Percentiles rank a stretch among this genome's conserved stretches.
Conservation (phyloP, 2,329 filamentous ascomycete species). For the Calonectria henricotiae region DNA sequence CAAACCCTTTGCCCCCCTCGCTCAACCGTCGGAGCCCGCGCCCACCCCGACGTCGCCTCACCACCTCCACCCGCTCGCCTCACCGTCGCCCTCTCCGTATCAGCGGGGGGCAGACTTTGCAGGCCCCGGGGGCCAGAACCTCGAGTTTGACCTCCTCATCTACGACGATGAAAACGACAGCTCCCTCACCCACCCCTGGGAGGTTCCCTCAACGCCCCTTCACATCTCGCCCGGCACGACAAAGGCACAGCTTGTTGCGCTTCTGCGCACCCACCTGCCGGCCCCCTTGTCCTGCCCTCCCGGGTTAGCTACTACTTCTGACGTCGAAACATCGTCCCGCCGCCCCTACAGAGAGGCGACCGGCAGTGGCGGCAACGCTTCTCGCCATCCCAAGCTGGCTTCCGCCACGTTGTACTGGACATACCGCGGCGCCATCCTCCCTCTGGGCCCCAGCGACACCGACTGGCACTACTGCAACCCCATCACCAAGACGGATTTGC, state of each 20-base stretch:
- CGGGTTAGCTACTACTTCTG: not conserved
- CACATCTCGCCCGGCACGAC: constrained; percentile 42
- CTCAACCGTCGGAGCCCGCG: constrained; percentile 14
- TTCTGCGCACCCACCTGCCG: constrained; percentile 48
- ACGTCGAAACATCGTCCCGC: constrained; percentile 22
- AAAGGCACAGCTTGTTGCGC: constrained; percentile 50
- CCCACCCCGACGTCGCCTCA: constrained; percentile 31
- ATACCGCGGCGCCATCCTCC: constrained; percentile 47
- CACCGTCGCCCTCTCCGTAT: constrained; percentile 17
- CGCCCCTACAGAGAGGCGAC: constrained; percentile 11
- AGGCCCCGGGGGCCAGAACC: not conserved
- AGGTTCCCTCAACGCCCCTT: constrained; percentile 43
- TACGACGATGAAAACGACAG: constrained; percentile 47
- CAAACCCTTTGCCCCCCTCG: constrained; percentile 38
- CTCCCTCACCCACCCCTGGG: constrained; percentile 51
- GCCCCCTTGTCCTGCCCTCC: not conserved
- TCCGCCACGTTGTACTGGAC: constrained; percentile 49
- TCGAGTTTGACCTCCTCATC: constrained; percentile 50
- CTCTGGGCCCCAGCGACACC: constrained; percentile 44
- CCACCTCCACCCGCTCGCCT: constrained; percentile 33
- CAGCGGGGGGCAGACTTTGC: not conserved
- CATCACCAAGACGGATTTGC: constrained; percentile 51
- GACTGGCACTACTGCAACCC: constrained; percentile 52
- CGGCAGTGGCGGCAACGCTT: constrained; percentile 19
- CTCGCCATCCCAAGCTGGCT: constrained; percentile 46